Conservation (phyloP, 2,329 filamentous ascomycete genomes). For the Fusarium ramigenum region DNA sequence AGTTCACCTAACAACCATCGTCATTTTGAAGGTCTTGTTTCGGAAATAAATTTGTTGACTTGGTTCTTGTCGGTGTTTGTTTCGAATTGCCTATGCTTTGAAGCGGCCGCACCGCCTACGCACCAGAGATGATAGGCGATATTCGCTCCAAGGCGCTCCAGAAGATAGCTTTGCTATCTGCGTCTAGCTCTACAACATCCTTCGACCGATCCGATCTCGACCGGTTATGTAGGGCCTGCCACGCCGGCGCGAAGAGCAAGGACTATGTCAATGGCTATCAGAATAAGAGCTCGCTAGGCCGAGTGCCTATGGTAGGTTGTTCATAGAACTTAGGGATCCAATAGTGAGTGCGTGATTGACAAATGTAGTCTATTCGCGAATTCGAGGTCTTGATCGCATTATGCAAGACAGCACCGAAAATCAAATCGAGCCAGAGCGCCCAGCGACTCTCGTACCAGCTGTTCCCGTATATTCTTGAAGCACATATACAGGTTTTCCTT, state of each 20-base stretch:
- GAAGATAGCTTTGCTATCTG: conserved; percentile 72
- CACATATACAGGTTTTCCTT: conserved; percentile 79
- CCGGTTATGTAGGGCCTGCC: conserved; percentile 67
- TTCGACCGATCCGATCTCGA: conserved; percentile 72
- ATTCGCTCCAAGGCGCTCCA: conserved; percentile 71
- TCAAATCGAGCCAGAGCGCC: conserved; percentile 77
- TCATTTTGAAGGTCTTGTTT: conserved; percentile 32
- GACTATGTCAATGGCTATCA: conserved; percentile 60
- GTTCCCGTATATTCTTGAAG: conserved; percentile 85
- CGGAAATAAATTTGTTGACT: conserved; percentile 32
- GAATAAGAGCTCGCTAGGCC: conserved; percentile 57
- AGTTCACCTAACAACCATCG: conserved; percentile 28
- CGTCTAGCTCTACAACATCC: conserved; percentile 60
- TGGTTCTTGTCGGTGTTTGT: conserved; percentile 13
- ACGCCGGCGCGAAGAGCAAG: conserved; percentile 55
- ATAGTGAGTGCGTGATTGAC: conserved; percentile 28
- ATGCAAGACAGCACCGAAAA: conserved; percentile 85
- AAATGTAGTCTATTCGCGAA: conserved; percentile 79
- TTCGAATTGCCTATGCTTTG: conserved; percentile 2
- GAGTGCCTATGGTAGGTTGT: conserved; percentile 67
- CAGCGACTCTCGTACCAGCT: conserved; percentile 82
- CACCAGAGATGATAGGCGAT: conserved; percentile 59
- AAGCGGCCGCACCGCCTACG: background rate
- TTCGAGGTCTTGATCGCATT: conserved; percentile 91
- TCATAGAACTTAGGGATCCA: background rate